Base-by-base conservation (phyloP, 2,329 filamentous ascomycete species). In the Gnomoniopsis smithogilvyi region DNA sequence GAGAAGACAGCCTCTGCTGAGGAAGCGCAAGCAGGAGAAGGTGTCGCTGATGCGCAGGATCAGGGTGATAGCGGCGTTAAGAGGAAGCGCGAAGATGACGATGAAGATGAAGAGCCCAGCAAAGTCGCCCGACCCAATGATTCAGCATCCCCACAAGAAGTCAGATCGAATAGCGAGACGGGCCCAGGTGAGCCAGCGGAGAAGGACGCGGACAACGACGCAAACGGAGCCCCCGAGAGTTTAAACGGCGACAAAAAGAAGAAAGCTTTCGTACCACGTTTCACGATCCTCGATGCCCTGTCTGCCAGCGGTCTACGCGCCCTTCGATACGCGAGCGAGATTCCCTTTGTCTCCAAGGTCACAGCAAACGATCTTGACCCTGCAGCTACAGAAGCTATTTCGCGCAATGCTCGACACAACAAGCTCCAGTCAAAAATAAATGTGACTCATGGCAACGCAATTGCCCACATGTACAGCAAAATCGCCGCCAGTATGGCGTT, bases 261-360 rank as follows among this genome's bases (percentile, higher is more conserved):
- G 41, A 65, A 45, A 60, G 72, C 75, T 30, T 21, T 14, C 30
- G 66, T 66, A 19, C 74, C 78, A 12, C 72, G 76, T 11, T 94
- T 96, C 68, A 88, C 86, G n/a, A 94, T 99, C 43, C 84, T 99
- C 10, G 95, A 99, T 73, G 95, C 95, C 0, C 82, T 99, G 6
- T 99, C 95, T 11, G 95, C 95, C 1, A 96, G 93, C 3, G 95
- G 95, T 24, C 82, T 99, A 6, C 88, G 95, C 63, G 95, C 95
- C 6, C 75, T 99, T 46, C 89, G 95, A 61, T 99, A 98, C 73
- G 91, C 91, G 0, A 88, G 92, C 66, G 95, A 99, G 70, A 85
- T 99, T 26, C 92, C 95, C 0, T 92, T 93, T 65, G 82, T 86
- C 15, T 95, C 91, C 3, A 85, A 85, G 0, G 81, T 96, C 45